These are phyloP conservation scores for Gossypium davidsonii DNA, from an alignment of 441 rosid species.

Conservation along the genomic window DNA sequence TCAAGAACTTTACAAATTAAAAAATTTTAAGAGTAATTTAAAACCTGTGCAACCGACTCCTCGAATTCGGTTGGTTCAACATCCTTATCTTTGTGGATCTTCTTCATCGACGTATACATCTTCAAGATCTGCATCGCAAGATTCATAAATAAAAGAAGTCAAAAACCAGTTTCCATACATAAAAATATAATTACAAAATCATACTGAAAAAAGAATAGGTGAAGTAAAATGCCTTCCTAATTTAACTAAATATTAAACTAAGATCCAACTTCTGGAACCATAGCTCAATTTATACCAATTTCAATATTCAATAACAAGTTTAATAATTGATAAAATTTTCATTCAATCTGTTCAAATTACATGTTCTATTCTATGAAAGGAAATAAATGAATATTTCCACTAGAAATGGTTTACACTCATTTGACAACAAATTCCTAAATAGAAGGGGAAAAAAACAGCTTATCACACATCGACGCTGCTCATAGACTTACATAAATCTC, in stretches of 20 bases:
- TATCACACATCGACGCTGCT: neutral
- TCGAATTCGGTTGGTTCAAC: constrained; percentile 56
- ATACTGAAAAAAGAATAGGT: neutral
- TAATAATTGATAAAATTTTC: neutral
- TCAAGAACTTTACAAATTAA: neutral
- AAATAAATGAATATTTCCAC: neutral
- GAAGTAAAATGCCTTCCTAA: neutral
- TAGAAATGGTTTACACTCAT: neutral
- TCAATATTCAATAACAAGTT: neutral
- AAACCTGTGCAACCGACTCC: constrained; percentile 63
- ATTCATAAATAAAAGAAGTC: neutral
- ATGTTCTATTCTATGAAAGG: neutral
- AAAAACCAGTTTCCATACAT: neutral
- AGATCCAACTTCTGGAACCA: neutral
- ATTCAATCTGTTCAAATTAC: neutral
- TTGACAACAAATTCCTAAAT: neutral
- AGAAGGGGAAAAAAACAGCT: neutral
- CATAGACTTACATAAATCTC: neutral
- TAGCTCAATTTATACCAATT: neutral
- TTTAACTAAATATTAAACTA: neutral
- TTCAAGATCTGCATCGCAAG: constrained; percentile 5
- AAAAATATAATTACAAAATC: neutral
- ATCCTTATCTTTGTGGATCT: constrained; percentile 56
- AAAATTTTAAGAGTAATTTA: neutral
- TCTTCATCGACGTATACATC: constrained; percentile 22